Evolutionary conservation across 2,329 filamentous ascomycete genomes (phyloP), one percentile per base, ranked within the genome.

Genomic region (Sarocladium kiliense): DNA sequence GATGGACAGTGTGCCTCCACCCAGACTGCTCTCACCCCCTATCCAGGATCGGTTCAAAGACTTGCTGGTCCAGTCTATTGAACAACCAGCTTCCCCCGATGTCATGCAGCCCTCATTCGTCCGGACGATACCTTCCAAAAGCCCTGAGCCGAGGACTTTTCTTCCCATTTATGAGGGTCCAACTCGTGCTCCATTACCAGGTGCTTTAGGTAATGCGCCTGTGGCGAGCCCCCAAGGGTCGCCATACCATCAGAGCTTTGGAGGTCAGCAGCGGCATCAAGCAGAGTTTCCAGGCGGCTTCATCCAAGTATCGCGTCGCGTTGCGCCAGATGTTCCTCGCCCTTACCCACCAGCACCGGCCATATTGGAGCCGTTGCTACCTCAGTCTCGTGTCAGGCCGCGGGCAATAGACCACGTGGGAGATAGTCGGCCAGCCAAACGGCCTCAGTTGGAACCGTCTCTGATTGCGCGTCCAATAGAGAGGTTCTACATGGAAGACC

Each of bases 21-120:
- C 25, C 10, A 30, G 50, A 27, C 26, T 9, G 23, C 18, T 51
- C 19, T 53, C 50, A 18, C 50, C 50, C 4, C 50, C 51, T 3
- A 21, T 54, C 14, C 32, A 32, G 21, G 30, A 57, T 21, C 59
- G 57, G 14, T 55, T 69, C 12, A 71, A 73, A 59, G 77, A 80
- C 37, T 68, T 74, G 60, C 63, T 77, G 57, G 68, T 79, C 14
- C 74, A 63, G 9, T 80, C 76, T 6, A 73, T 78, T 59, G 77
- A 79, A 58, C 30, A 32, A 12, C 70, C 72, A 19, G 60, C 53
- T 6, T 76, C 74, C 32, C 74, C 74, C 4, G 60, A 66, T n/a
- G 54, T 62, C 19, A 66, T 66, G 63, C 64, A 62, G 55, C 68
- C 70, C 3, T 66, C 66, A 1, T 72, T 71, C 61, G 61, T 72